Percentiles rank a stretch among this genome's conserved stretches.
Conservation (phyloP, 495 filamentous ascomycete genomes). For the Penicillium egyptiacum region DNA sequence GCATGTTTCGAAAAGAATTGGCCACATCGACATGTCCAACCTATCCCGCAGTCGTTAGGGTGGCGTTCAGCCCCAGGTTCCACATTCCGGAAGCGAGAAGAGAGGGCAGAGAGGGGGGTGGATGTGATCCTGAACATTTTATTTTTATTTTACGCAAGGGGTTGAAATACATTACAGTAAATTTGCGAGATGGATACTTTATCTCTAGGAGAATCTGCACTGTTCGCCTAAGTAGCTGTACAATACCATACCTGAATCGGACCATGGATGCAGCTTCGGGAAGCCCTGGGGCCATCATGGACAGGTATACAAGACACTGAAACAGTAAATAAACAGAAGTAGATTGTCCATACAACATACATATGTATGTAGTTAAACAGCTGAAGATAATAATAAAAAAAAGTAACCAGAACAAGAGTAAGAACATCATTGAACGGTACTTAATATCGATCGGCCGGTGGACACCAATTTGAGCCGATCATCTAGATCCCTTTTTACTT, state of each 20-base stretch:
- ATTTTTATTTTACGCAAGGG: constrained; percentile 14
- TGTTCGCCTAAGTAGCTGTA: background rate
- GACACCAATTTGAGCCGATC: constrained; percentile 5
- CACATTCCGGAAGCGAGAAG: constrained; percentile 17
- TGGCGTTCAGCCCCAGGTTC: constrained; percentile 32
- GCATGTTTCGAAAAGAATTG: constrained; percentile 1
- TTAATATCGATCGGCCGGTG: constrained; percentile 4
- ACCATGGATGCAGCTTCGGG: constrained; percentile 26
- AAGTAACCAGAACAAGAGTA: background rate
- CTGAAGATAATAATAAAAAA: background rate
- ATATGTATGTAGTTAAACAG: too few species aligned
- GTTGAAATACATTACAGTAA: background rate
- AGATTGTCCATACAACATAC: background rate
- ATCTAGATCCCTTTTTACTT: constrained; percentile 18
- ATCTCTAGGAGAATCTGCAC: background rate
- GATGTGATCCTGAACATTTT: constrained; percentile 4
- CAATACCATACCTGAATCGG: background rate
- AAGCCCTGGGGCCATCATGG: constrained; percentile 18
- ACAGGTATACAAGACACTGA: background rate
- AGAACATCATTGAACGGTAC: background rate
- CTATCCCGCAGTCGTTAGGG: constrained; percentile 14
- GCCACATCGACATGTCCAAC: constrained; percentile 4
- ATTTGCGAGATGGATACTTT: background rate
- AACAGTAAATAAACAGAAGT: constrained; percentile 5
- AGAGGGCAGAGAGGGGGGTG: background rate